These are phyloP conservation scores for Magnusiomyces suaveolens DNA, from an alignment of 1,139 yeast species.

Conservation along the genomic window DNA sequence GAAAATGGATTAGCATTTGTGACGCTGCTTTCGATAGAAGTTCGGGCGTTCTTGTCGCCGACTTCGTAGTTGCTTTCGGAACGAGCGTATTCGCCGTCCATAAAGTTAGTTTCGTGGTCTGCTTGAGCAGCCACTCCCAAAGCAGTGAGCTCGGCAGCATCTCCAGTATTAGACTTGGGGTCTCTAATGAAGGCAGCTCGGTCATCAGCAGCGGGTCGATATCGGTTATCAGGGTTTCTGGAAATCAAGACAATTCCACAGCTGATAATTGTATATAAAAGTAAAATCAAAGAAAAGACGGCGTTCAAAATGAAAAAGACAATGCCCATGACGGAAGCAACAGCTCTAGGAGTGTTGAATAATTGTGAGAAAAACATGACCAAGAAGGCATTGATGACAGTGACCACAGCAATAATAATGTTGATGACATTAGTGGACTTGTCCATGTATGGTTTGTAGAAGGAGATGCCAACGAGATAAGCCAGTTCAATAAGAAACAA, in stretches of 20 bases:
- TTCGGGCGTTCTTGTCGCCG: not conserved
- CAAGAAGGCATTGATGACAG: constrained; percentile 71
- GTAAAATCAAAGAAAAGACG: constrained; percentile 69
- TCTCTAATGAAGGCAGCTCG: constrained; percentile 74
- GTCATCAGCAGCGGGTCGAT: constrained; percentile 91
- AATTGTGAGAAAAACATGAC: constrained; percentile 82
- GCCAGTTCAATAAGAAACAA: constrained; percentile 66
- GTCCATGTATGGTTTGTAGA: constrained; percentile 83
- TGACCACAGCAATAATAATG: constrained; percentile 68
- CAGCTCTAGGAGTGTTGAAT: constrained; percentile 78
- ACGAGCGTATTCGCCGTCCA: not conserved
- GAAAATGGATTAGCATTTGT: not conserved
- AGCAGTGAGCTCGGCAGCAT: constrained; percentile 62
- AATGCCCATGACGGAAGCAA: constrained; percentile 86
- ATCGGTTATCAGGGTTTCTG: constrained; percentile 89
- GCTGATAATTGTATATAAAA: constrained; percentile 67
- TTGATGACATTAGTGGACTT: constrained; percentile 85
- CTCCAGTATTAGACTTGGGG: constrained; percentile 39
- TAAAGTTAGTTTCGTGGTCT: constrained; percentile 26
- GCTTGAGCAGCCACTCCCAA: constrained; percentile 83
- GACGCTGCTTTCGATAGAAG: not conserved
- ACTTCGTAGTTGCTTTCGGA: not conserved
- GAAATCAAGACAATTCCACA: constrained; percentile 74
- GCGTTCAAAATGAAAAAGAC: constrained; percentile 85
- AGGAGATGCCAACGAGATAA: constrained; percentile 55